Base-by-base conservation (phyloP, 208 protist species). In the Strigomonas culicis region DNA sequence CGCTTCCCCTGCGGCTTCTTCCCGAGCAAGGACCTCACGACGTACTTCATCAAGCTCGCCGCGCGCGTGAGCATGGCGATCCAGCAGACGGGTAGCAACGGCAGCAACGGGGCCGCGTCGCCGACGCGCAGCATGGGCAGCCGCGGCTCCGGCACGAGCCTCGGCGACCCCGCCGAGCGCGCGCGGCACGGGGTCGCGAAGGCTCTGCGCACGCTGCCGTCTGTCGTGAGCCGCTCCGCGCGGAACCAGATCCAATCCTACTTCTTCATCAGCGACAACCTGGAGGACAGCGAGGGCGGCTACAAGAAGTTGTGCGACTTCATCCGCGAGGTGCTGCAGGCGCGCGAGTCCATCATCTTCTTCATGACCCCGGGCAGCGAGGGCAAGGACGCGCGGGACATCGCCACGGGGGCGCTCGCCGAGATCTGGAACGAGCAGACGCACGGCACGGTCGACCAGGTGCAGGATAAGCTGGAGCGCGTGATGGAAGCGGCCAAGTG, bases 261-360 rank as follows among this genome's bases (percentile, higher is more conserved):
- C 64, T 93, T 90, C 66, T 80, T 93, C 30, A 61, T 88, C 11
- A 64, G 68, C 0, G 71, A 77, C 30, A 56, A 70, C 58, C 59
- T 56, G 32, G 63, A 74, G 11, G 73, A 84, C 36, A 47, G 47
- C 32, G 62, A 69, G 1, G 75, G 75, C 28, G 78, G 73, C 34
- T 88, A 80, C 70, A 59, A 66, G 31, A 59, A 65, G 17, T 70
- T 92, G 6, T 59, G 72, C 22, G 39, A 77, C 19, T 79, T 78
- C 64, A 46, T 88, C 21, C 27, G 49, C 3, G 66, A 76, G 34
- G 68, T 73, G 4, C 41, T 85, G 19, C 30, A 32, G 27, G 31
- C 36, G 22, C 55, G 65, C 10, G 69, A 85, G 36, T 39, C 64
- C 46, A 72, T 88, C 32, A 62, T 83, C 13, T 71, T 84, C 44